Percentiles rank a stretch among this genome's conserved stretches.
Conservation (phyloP, 164 flowering plant genomes). For the Vitis vinifera region DNA sequence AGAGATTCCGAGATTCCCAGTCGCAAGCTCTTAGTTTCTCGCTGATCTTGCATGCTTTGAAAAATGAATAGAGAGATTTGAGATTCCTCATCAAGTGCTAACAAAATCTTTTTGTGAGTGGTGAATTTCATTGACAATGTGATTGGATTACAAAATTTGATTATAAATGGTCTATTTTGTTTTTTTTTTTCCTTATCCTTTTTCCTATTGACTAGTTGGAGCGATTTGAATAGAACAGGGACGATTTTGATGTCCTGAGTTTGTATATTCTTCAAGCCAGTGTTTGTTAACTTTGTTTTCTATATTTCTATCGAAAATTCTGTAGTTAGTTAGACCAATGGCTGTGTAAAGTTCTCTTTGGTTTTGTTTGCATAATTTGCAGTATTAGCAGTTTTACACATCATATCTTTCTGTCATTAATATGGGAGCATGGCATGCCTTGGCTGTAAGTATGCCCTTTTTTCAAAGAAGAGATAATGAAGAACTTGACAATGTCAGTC, state of each 20-base stretch:
- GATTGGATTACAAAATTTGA: conserved; percentile 28
- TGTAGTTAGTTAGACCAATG: not conserved
- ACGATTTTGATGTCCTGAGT: conserved; percentile 12
- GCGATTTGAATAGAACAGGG: conserved; percentile 20
- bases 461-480: not conserved
- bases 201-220: conserved; percentile 13
- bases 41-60: conserved; percentile 70
- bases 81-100: conserved; percentile 33
- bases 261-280: conserved; percentile 8
- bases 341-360: not conserved
- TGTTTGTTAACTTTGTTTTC: conserved; percentile 2
- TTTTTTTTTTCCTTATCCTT: conserved; percentile 9
- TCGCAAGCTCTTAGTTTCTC: conserved; percentile 58
- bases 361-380: not conserved
- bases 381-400: not conserved
- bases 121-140: conserved; percentile 24
- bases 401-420: not conserved
- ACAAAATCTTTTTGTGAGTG: conserved; percentile 45
- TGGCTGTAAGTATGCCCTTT: not conserved
- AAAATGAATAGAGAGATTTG: conserved; percentile 48
- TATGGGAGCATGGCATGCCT: not conserved
- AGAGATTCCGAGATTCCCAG: conserved; percentile 43
- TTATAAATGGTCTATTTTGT: conserved; percentile 16
- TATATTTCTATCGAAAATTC: conserved; percentile 3
- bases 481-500: not conserved